Evolutionary conservation across 805 yeast genomes (phyloP).

Genomic region (Wickerhamomyces pijperi): DNA sequence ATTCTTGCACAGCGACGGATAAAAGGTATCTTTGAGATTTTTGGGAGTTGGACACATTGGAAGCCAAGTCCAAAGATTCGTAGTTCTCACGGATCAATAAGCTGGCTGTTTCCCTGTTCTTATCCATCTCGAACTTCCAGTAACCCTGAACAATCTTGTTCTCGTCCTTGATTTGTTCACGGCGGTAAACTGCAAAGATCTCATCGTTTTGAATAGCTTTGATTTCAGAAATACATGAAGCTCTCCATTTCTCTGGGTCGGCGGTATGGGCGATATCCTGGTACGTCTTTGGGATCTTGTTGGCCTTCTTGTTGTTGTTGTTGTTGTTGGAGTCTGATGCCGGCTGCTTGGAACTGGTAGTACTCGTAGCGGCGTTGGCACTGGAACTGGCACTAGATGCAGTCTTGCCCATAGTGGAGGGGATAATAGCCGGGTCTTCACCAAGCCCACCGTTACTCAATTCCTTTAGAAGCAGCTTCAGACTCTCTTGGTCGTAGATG

Average conservation of each 20-base stretch:
- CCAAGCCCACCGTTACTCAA: background rate
- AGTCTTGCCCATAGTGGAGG: background rate
- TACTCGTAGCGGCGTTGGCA: background rate
- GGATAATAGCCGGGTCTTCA: background rate
- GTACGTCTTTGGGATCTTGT: background rate
- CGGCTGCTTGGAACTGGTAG: too few relatives aligned
- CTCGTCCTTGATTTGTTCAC: background rate
- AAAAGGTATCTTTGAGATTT: background rate
- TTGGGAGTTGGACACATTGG: background rate
- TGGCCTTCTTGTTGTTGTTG: background rate
- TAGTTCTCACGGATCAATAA: background rate
- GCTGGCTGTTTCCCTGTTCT: background rate
- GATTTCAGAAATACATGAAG: background rate
- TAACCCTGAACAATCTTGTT: background rate
- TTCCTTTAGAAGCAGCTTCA: background rate
- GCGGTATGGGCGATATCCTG: background rate
- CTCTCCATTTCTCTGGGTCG: background rate
- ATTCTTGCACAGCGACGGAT: background rate
- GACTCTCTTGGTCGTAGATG: background rate
- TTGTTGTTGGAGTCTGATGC: too few relatives aligned
- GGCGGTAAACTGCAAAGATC: background rate
- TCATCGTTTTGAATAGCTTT: background rate
- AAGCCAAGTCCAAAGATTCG: background rate
- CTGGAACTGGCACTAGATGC: background rate
- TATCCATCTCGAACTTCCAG: background rate